Base-by-base conservation (phyloP, 208 protist species). In the Trypanosoma platydactyli region DNA sequence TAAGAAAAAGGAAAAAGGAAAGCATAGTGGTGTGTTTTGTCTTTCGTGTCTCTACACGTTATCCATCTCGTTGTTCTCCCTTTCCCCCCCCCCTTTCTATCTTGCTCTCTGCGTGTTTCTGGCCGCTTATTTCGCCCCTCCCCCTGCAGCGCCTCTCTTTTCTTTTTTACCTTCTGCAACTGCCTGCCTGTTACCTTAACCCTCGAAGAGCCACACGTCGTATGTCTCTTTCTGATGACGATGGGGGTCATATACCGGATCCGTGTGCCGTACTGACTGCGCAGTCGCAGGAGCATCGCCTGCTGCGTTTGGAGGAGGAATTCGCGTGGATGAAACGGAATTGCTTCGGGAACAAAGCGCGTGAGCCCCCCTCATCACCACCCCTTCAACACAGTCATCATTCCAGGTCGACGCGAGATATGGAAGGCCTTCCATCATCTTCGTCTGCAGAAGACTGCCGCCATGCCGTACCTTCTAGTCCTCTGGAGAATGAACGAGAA, bases 291-390 rank as follows among this genome's bases (percentile, higher is more conserved):
- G 57, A 75, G 61, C 20, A 77, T 13, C 71, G 79, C 38, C 50
- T 94, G 38, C 60, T 74, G 6, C 54, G 77, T 7, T 73, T 91
- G 0, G 83, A 92, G 54, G 74, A 75, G 45, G 56, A 87, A 51
- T 49, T 81, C 5, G 62, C 52, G 0, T 16, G 13, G 66, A 22
- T 77, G 29, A 51, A 65, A 38, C 35, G 16, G 22, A 22, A 61
- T 5, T 30, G 16, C 1, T 48, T 38, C 29, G 24, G 41, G n/a
- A 12, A 24, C 16, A 11, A 50, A 22, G 54, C 25, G 38, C 5
- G 11, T 22, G 25, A n/a, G 3, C 3, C 9, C 33, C 33, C 33
- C 33, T 38, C 33, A 3, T 38, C 33, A 38, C 5, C 33, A 38
- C 9, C 33, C 33, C 9, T 38, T 3, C 33, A 38, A 3, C 9